Conservation (phyloP, 2,329 filamentous ascomycete species). For the Neonectria coccinea region DNA sequence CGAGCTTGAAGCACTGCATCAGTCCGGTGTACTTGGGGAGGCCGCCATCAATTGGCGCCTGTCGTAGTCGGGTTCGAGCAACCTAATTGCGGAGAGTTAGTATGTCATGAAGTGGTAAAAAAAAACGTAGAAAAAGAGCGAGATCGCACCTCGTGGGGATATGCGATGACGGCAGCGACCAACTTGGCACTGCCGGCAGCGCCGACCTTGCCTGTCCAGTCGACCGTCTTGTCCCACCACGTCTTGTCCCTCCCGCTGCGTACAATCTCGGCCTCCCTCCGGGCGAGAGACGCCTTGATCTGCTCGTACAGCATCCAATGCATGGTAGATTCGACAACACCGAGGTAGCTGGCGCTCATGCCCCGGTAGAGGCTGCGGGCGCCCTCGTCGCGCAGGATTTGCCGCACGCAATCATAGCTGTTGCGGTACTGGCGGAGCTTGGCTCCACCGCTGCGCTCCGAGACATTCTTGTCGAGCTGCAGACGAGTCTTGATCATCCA, state of each 20-base stretch:
- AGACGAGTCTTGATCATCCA: slow-evolving; percentile 96
- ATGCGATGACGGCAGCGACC: slow-evolving; percentile 84
- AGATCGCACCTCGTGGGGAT: slow-evolving; percentile 84
- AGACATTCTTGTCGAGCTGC: slow-evolving; percentile 89
- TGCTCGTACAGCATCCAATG: slow-evolving; percentile 97
- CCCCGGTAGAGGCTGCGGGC: slow-evolving; percentile 87
- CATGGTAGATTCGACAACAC: slow-evolving; percentile 88
- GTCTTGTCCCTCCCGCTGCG: slow-evolving; percentile 72
- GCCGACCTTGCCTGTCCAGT: slow-evolving; percentile 82
- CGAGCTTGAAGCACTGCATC: slow-evolving; percentile 86
- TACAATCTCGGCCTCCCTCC: slow-evolving; percentile 69
- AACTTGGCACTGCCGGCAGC: slow-evolving; percentile 89
- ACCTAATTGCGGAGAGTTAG: slow-evolving; percentile 61
- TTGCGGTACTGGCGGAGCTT: slow-evolving; percentile 81
- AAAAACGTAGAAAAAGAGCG: neutral
- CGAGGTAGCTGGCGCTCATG: slow-evolving; percentile 90
- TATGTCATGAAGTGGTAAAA: neutral
- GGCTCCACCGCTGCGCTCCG: slow-evolving; percentile 66
- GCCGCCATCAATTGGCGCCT: slow-evolving; percentile 80
- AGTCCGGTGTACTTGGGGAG: slow-evolving; percentile 88
- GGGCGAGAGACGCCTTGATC: slow-evolving; percentile 80
- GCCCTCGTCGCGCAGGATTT: slow-evolving; percentile 85
- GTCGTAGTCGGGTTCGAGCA: slow-evolving; percentile 84
- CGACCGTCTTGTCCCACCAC: slow-evolving; percentile 78
- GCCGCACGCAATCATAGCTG: slow-evolving; percentile 85